Conservation (phyloP, 306 rosid species). For the Begonia masoniana region DNA sequence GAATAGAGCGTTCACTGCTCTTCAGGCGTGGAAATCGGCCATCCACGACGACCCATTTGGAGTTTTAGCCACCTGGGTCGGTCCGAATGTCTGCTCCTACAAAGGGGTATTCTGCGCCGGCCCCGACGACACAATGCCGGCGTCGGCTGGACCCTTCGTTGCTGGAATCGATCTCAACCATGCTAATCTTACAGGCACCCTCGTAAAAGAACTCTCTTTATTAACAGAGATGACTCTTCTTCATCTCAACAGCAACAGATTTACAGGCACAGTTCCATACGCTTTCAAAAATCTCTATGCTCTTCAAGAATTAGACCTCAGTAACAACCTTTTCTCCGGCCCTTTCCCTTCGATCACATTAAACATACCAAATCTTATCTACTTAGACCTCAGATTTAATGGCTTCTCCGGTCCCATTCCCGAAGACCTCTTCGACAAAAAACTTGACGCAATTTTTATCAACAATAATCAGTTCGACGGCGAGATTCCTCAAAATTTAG, state of each 20-base stretch:
- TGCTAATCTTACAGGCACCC: constrained; percentile 70
- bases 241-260: constrained; percentile 31
- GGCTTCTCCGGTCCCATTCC: constrained; percentile 58
- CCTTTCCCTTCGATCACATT: constrained; percentile 35
- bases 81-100: constrained; percentile 44
- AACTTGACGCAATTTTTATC: constrained; percentile 82
- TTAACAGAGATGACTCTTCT: constrained; percentile 40
- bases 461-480: constrained; percentile 83
- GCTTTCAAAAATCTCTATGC: constrained; percentile 38
- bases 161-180: constrained; percentile 95
- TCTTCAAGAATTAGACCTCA: constrained; percentile 69
- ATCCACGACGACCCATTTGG: neutral
- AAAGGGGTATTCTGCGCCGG: constrained; percentile 76
- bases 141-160: constrained; percentile 12
- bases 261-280: constrained; percentile 48
- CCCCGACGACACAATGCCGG: constrained; percentile 1
- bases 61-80: neutral
- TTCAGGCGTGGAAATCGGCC: neutral
- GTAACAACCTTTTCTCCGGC: constrained; percentile 61
- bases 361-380: constrained; percentile 57
- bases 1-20: neutral
- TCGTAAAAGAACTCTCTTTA: constrained; percentile 60
- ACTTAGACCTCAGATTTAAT: constrained; percentile 88
- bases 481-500: constrained; percentile 59
- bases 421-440: constrained; percentile 50